phyloP scores from a whole-genome alignment of 306 rosid species.

The Lotus japonicus region DNA sequence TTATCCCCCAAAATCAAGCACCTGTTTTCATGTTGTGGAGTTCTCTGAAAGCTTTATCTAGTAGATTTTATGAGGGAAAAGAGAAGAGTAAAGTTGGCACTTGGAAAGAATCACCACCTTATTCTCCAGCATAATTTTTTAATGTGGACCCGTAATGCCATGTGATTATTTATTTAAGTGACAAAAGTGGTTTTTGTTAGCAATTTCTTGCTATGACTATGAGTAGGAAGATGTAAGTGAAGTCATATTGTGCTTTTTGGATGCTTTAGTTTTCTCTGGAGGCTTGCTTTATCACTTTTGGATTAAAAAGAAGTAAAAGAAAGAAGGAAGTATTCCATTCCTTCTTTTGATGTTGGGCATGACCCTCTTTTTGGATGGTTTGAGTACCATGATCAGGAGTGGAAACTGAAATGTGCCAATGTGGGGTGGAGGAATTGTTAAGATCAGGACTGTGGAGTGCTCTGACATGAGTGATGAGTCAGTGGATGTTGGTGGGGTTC shows the following conservation, averaged over 20 bases:
- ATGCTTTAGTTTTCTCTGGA: no score
- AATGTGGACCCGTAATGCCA: conserved; percentile 20
- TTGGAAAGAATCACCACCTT: background rate
- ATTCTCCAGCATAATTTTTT: conserved; percentile 10
- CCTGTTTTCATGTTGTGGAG: no score
- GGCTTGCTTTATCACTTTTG: no score
- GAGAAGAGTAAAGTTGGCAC: background rate
- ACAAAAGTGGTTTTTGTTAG: conserved; percentile 16
- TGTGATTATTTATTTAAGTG: conserved; percentile 17
- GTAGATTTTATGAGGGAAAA: no score
- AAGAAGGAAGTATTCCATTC: no score
- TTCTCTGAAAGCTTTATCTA: no score
- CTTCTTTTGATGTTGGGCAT: background rate
- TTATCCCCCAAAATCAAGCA: no score
- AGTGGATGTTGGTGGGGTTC: background rate
- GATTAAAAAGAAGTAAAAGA: no score
- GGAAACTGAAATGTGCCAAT: conserved; percentile 22
- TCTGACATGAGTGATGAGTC: background rate
- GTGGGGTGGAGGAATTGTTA: conserved; percentile 26
- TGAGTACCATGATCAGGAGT: background rate
- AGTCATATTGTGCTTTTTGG: no score
- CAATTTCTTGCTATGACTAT: conserved; percentile 18
- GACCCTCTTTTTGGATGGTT: conserved; percentile 10
- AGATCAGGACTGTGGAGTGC: conserved; percentile 5
- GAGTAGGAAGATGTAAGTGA: background rate